phyloP scores from a whole-genome alignment of 106 monocot genomes.

The Apostasia shenzhenica region DNA sequence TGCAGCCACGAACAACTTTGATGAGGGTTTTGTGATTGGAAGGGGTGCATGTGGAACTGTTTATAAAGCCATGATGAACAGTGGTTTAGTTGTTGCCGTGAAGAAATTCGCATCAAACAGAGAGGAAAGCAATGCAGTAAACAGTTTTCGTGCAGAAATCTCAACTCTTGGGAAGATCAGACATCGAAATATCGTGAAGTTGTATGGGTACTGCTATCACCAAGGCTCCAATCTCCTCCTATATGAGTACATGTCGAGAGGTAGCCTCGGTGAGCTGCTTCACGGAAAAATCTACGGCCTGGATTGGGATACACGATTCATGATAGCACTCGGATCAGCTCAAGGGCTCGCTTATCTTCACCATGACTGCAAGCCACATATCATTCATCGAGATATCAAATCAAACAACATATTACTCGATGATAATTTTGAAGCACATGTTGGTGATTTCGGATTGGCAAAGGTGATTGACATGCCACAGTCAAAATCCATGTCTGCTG shows the following conservation, averaged over 20 bases:
- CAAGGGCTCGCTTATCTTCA: slow-evolving; percentile 92
- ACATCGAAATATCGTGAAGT: slow-evolving; percentile 92
- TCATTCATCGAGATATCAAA: slow-evolving; percentile 95
- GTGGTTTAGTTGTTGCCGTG: slow-evolving; percentile 67
- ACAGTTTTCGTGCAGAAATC: slow-evolving; percentile 90
- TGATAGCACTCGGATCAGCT: slow-evolving; percentile 86
- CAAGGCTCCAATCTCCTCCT: slow-evolving; percentile 76
- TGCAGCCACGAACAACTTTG: slow-evolving; percentile 74
- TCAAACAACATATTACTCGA: slow-evolving; percentile 93
- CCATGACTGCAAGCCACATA: slow-evolving; percentile 88
- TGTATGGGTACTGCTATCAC: slow-evolving; percentile 83
- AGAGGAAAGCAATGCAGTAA: slow-evolving; percentile 63
- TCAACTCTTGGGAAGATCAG: slow-evolving; percentile 88
- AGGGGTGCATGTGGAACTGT: slow-evolving; percentile 90
- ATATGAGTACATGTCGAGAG: slow-evolving; percentile 90
- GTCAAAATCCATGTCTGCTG: slow-evolving; percentile 88
- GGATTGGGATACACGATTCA: slow-evolving; percentile 74
- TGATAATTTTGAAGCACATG: slow-evolving; percentile 92
- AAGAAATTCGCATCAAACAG: slow-evolving; percentile 79
- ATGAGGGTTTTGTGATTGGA: slow-evolving; percentile 72
- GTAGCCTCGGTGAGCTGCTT: slow-evolving; percentile 85
- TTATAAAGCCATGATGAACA: slow-evolving; percentile 64
- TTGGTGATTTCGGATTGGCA: slow-evolving; percentile 96
- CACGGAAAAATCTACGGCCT: slow-evolving; percentile 39
- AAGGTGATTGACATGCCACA: slow-evolving; percentile 91